phyloP scores from a whole-genome alignment of 495 filamentous ascomycete species.

The Penicillium nucicola region DNA sequence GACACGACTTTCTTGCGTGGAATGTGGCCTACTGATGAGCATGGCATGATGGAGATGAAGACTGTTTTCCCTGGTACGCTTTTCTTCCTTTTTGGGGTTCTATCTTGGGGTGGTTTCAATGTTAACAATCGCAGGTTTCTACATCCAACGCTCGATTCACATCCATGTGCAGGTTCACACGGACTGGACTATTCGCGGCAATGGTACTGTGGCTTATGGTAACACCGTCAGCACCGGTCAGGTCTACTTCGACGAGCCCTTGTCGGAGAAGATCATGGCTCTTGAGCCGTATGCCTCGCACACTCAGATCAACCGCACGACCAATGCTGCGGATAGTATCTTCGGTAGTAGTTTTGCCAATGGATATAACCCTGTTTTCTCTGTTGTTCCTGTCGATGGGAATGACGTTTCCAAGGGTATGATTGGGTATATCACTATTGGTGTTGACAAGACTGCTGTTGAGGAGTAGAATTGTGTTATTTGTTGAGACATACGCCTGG shows the following conservation, averaged over 20 bases:
- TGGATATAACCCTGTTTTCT: conserved; percentile 4
- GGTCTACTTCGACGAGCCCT: conserved; percentile 51
- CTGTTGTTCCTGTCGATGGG: conserved; percentile 1
- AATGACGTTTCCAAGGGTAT: conserved; percentile 3
- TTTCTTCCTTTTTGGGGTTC: not conserved
- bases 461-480: not conserved
- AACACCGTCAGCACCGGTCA: conserved; percentile 43
- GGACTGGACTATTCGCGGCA: conserved; percentile 18
- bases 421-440: conserved; percentile 10
- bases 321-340: conserved; percentile 3
- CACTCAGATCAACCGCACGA: conserved; percentile 2
- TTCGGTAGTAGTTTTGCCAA: not conserved
- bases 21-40: conserved; percentile 44
- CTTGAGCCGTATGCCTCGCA: conserved; percentile 13
- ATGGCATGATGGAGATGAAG: conserved; percentile 48
- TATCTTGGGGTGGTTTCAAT: too few relatives aligned
- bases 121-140: conserved; percentile 12
- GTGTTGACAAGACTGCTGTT: not conserved
- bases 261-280: conserved; percentile 42
- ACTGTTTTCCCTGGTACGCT: conserved; percentile 46
- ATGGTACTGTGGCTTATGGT: conserved; percentile 18
- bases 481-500: too few relatives aligned
- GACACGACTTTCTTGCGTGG: conserved; percentile 45
- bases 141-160: conserved; percentile 31
- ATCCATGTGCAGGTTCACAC: conserved; percentile 29